Percentiles rank a stretch among this genome's conserved stretches.
phyloP scores from a whole-genome alignment of 1,139 yeast genomes.

The Geotrichum reessii region DNA sequence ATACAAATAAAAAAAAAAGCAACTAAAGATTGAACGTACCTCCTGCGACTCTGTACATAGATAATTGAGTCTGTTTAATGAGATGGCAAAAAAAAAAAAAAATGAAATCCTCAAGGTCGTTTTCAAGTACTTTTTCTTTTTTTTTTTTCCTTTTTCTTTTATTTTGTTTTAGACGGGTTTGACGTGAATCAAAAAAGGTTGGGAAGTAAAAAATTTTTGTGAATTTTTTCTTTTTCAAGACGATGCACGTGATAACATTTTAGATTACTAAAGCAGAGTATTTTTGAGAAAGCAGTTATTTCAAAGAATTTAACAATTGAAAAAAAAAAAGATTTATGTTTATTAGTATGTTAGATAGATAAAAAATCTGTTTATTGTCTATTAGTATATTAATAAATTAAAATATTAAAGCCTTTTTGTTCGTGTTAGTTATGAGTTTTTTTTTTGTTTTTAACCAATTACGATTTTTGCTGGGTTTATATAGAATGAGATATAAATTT shows the following conservation, averaged over 20 bases:
- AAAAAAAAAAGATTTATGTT: too few species aligned
- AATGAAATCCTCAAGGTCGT: neutral
- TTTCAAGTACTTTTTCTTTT: neutral
- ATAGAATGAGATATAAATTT: too few species aligned
- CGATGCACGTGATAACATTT: neutral
- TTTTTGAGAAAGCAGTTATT: too few species aligned
- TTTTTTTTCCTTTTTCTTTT: too few species aligned
- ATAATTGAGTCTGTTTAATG: neutral
- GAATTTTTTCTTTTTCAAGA: neutral
- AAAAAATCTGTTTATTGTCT: too few species aligned
- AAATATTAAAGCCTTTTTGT: too few species aligned
- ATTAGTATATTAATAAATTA: too few species aligned
- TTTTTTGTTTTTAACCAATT: too few species aligned
- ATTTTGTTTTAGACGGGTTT: neutral
- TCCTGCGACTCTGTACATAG: conserved; percentile 12
- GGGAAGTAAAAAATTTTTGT: neutral
- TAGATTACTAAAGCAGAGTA: neutral
- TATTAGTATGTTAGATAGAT: too few species aligned
- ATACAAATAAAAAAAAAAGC: neutral
- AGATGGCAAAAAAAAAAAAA: neutral
- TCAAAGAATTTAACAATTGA: too few species aligned
- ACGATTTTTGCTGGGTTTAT: too few species aligned
- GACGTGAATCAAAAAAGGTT: neutral
- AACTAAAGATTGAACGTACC: neutral
- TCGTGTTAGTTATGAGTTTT: too few species aligned